Evolutionary conservation across 305 asterid species (phyloP).

Genomic region (Ruellia speciosa): DNA sequence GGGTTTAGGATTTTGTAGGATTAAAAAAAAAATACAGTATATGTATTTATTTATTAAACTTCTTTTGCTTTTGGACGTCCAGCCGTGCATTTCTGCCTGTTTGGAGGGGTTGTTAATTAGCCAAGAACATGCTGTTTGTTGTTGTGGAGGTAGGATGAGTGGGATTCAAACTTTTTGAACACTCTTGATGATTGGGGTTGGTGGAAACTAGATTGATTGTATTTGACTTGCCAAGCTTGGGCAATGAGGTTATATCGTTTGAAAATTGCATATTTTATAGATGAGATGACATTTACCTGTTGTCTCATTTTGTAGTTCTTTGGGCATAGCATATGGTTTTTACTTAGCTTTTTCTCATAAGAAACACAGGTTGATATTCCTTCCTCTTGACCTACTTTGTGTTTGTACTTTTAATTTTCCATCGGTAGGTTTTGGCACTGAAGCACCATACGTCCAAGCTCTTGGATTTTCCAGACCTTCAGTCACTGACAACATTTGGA

Average conservation of each 20-base stretch:
- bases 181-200: neutral
- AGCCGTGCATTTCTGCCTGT: too few species aligned
- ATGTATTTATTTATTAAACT: too few species aligned
- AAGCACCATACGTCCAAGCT: constrained; percentile 93
- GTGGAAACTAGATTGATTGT: neutral
- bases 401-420: neutral
- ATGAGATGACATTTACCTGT: neutral
- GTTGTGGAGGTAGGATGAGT: neutral
- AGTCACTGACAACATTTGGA: constrained; percentile 72
- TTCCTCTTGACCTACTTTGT: constrained; percentile 2
- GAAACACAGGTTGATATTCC: constrained; percentile 5
- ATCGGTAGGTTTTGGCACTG: constrained; percentile 60
- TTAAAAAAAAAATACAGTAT: too few species aligned
- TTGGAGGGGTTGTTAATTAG: too few species aligned
- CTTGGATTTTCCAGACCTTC: constrained; percentile 79
- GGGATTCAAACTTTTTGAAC: neutral
- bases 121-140: too few species aligned
- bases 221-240: neutral
- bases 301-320: neutral
- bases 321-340: constrained; percentile 6
- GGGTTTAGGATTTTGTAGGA: too few species aligned
- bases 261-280: neutral
- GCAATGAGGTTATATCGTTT: neutral
- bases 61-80: too few species aligned
- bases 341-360: constrained; percentile 2